Conservation (phyloP, 1,284 basidiomycete genomes). For the Ustilago trichophora region DNA sequence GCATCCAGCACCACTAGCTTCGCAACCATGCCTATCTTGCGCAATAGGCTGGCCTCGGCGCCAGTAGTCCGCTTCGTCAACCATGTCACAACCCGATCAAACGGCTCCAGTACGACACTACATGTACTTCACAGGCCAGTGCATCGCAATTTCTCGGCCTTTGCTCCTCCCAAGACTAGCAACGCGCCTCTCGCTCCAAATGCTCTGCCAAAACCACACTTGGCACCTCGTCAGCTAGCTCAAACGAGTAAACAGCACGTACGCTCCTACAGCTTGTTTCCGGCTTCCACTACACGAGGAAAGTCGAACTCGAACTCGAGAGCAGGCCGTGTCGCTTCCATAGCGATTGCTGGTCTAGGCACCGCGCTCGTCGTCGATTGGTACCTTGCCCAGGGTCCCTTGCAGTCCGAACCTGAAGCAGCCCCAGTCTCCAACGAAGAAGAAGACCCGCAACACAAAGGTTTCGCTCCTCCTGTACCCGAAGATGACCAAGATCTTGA, state of each 20-base stretch:
- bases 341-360: constrained; percentile 32
- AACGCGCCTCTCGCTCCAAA: not conserved
- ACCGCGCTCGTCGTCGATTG: constrained; percentile 10
- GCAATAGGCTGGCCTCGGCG: constrained; percentile 1
- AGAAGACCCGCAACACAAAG: constrained; percentile 9
- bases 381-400: constrained; percentile 12
- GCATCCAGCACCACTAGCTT: no score
- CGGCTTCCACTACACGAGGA: not conserved
- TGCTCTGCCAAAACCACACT: not conserved
- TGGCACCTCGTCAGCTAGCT: not conserved
- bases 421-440: not conserved
- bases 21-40: constrained; percentile 17
- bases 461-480: constrained; percentile 37
- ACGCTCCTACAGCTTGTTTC: not conserved
- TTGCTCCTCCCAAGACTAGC: not conserved
- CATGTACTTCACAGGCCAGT: not conserved
- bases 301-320: not conserved
- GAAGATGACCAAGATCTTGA: constrained; percentile 35
- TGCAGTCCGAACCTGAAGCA: constrained; percentile 17
- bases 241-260: not conserved
- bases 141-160: not conserved
- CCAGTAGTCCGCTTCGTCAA: not conserved
- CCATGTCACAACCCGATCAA: not conserved
- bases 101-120: not conserved
- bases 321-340: constrained; percentile 13